phyloP scores from a whole-genome alignment of 192 early-diverging fungal species.

The Phycomyces blakesleeanus region DNA sequence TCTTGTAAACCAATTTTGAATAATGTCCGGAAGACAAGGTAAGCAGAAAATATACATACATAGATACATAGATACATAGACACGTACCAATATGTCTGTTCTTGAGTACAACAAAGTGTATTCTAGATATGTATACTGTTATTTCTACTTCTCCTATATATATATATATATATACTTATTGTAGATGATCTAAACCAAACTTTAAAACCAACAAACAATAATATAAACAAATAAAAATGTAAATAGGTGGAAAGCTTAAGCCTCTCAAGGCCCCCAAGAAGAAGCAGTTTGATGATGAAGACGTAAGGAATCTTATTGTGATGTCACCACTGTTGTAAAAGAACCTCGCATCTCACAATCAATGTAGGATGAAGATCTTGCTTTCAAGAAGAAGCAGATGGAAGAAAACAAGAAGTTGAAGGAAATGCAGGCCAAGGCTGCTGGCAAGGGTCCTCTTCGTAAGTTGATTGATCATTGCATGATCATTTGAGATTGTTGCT shows the following conservation, averaged over 20 bases:
- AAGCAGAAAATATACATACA: neutral
- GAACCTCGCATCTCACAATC: neutral
- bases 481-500: neutral
- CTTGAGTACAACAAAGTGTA: too few relatives aligned
- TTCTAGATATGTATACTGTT: neutral
- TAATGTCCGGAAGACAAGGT: constrained; percentile 59
- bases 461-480: constrained; percentile 19
- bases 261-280: constrained; percentile 86
- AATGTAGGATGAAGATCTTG: constrained; percentile 56
- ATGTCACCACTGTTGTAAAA: neutral
- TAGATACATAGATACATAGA: neutral
- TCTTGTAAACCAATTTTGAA: constrained; percentile 10
- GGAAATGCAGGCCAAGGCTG: constrained; percentile 66
- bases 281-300: constrained; percentile 56
- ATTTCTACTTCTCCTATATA: neutral
- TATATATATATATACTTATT: neutral
- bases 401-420: constrained; percentile 77
- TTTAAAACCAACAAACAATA: neutral
- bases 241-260: constrained; percentile 78
- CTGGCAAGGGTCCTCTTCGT: constrained; percentile 60
- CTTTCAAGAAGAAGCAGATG: constrained; percentile 76
- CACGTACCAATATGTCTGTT: too few relatives aligned
- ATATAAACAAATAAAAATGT: neutral
- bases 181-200: neutral
- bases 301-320: constrained; percentile 33